Conservation (phyloP, 2,329 filamentous ascomycete species). For the Cryoendolithus antarcticus region DNA sequence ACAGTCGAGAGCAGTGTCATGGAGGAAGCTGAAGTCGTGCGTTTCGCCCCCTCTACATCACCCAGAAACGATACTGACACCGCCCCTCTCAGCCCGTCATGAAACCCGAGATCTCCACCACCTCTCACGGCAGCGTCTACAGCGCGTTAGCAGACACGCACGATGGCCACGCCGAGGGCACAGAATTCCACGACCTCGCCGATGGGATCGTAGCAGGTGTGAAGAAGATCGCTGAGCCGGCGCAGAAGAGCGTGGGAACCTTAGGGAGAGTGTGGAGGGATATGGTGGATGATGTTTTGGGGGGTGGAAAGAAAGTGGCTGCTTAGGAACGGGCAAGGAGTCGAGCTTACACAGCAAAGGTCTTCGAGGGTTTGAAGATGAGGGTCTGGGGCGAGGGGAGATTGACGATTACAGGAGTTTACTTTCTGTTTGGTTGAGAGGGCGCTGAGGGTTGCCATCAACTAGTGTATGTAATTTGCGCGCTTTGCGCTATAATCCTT, state of each 20-base stretch:
- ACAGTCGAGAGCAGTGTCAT: background rate
- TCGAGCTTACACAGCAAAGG: too few species aligned
- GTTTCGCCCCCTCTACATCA: too few species aligned
- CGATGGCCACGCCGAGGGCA: conserved; percentile 43
- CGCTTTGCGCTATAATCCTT: too few species aligned
- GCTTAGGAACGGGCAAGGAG: conserved; percentile 1
- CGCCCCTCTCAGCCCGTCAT: conserved; percentile 29
- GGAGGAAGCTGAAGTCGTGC: conserved; percentile 11
- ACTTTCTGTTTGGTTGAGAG: too few species aligned
- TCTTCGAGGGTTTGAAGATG: too few species aligned
- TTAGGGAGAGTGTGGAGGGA: conserved; percentile 33
- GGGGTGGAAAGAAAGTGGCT: conserved; percentile 12
- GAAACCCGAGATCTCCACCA: conserved; percentile 45
- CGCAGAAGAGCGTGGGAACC: conserved; percentile 28
- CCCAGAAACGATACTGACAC: background rate
- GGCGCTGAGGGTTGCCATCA: too few species aligned
- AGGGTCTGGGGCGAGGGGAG: too few species aligned
- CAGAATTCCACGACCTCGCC: conserved; percentile 45
- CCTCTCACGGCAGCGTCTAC: conserved; percentile 36
- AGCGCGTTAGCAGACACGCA: conserved; percentile 46
- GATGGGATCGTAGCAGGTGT: conserved; percentile 33
- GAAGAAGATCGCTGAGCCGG: conserved; percentile 23
- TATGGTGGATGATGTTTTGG: conserved; percentile 39
- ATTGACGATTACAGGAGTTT: too few species aligned
- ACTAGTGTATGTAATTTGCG: too few species aligned